Base-by-base conservation (phyloP, 176 grass and related monocot species). In the Musa acuminata region DNA sequence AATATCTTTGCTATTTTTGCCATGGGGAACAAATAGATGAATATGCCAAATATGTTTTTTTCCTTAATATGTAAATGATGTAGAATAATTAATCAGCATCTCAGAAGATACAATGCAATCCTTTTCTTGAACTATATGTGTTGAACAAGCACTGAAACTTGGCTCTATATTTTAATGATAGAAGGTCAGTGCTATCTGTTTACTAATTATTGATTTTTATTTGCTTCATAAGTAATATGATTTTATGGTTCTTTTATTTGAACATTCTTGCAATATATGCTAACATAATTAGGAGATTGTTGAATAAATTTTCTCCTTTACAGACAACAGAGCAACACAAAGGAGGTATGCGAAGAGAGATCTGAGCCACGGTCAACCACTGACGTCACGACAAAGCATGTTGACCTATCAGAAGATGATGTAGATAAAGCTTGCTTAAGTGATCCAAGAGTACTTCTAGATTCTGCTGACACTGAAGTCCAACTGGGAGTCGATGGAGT, bases 371-470 rank as follows among this genome's bases (percentile, higher is more conserved):
- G 77, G 81, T 84, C 90, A 0, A 68, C 83, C n/a, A n/a, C n/a
- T n/a, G n/a, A n/a, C n/a, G n/a, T n/a, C 8, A 83, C 90, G 24
- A 97, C 94, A 54, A 97, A 91, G 82, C 94, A 93, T 1, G 87
- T 97, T 0, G 87, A 97, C 58, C 82, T 83, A 55, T 84, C 85
- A 12, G 90, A 97, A 52, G n/a, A n/a, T n/a, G 90, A 93, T 64
- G 90, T 97, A 26, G 94, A 97, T 77, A 93, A 97, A 77, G 94
- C 87, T 22, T 97, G 94, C 65, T 87, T 93, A 69, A 89, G 81
- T 17, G 90, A 92, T 69, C 86, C 90, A 1, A 86, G 86, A 68
- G 79, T 75, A 14, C 80, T 92, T 72, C 67, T 83, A 55, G 91
- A 91, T 67, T 84, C 95, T 10, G 63, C 72, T 0, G 78, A 81